Conservation (phyloP, 495 filamentous ascomycete species). For the Neurospora sp. region DNA sequence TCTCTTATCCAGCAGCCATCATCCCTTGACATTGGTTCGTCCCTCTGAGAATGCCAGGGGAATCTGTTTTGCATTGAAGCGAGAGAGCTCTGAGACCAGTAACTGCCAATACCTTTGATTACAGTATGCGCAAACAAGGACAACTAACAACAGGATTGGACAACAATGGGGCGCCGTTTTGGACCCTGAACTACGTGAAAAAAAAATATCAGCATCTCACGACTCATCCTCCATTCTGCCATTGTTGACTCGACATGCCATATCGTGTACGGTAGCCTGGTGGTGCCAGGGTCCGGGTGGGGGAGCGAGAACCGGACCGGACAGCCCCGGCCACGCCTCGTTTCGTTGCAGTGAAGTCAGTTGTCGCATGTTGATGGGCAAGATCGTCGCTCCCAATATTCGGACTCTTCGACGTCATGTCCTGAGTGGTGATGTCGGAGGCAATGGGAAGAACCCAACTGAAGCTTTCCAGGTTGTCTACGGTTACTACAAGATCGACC, state of each 20-base stretch:
- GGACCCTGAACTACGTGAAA: neutral
- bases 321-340: neutral
- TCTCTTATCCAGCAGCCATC: neutral
- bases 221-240: neutral
- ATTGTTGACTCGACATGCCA: neutral
- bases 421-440: neutral
- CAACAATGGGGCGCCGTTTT: neutral
- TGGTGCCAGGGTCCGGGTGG: neutral
- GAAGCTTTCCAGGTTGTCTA: neutral
- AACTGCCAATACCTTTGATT: neutral
- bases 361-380: neutral
- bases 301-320: neutral
- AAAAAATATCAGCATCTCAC: neutral
- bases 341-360: neutral
- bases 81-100: neutral
- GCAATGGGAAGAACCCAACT: neutral
- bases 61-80: neutral
- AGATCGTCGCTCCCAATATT: neutral
- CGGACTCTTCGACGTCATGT: neutral
- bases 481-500: neutral
- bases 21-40: neutral
- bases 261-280: neutral
- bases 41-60: neutral
- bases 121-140: neutral
- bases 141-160: neutral